A percentile compares a stretch with the other conserved stretches of the same genome.
Conservation (phyloP, 495 filamentous ascomycete species). For the Bathelium albidoporum region DNA sequence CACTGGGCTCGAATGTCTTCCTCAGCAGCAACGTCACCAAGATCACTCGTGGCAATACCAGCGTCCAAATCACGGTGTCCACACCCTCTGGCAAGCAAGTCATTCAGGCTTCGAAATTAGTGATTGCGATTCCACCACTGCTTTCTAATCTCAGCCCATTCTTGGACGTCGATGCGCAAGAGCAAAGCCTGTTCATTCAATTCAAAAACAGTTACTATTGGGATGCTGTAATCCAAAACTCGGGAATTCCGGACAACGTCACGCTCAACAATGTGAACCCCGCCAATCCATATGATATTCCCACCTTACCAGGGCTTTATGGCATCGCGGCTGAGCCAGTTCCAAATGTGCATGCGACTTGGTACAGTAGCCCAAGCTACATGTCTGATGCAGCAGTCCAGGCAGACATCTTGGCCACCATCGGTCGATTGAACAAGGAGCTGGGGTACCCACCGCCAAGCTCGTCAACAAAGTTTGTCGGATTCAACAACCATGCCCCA, state of each 20-base stretch:
- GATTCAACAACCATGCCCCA: slow-evolving; percentile 17
- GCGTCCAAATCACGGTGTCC: slow-evolving; percentile 28
- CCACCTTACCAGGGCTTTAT: slow-evolving; percentile 17
- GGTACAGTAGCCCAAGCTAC: slow-evolving; percentile 16
- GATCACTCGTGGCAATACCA: slow-evolving; percentile 19
- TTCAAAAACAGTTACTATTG: slow-evolving; percentile 37
- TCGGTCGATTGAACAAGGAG: slow-evolving; percentile 7
- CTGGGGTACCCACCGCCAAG: slow-evolving; percentile 1
- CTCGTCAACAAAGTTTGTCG: slow-evolving; percentile 19
- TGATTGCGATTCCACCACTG: slow-evolving; percentile 38
- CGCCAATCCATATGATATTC: slow-evolving; percentile 24
- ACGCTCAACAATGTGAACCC: slow-evolving; percentile 24
- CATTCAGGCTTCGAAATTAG: slow-evolving; percentile 37
- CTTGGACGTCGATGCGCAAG: slow-evolving; percentile 31
- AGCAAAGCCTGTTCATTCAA: slow-evolving; percentile 33
- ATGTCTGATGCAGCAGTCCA: slow-evolving; percentile 15
- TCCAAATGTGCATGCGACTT: slow-evolving; percentile 9
- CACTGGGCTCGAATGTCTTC: slow-evolving; percentile 27
- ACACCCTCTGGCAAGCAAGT: slow-evolving; percentile 29
- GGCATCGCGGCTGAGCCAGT: slow-evolving; percentile 7
- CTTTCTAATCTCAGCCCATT: slow-evolving; percentile 24
- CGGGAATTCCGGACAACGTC: slow-evolving; percentile 29
- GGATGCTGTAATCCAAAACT: slow-evolving; percentile 33
- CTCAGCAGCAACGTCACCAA: slow-evolving; percentile 26
- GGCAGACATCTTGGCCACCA: slow-evolving; percentile 14